Conservation (phyloP, 768 basidiomycete genomes). For the Tulasnella sp. region DNA sequence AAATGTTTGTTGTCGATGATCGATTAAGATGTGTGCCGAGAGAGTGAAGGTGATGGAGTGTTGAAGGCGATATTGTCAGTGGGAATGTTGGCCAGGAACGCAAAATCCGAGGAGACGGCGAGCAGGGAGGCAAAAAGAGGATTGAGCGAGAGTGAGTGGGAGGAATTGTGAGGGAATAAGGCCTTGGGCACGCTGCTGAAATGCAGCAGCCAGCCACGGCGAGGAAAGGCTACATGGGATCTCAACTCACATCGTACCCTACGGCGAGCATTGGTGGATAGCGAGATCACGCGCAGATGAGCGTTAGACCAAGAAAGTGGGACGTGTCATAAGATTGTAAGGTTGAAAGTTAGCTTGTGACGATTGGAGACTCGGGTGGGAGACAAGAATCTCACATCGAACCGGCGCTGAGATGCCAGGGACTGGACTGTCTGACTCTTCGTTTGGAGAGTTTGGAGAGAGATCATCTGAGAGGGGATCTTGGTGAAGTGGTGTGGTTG, state of each 20-base stretch:
- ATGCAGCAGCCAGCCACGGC: background rate
- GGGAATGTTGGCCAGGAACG: too few relatives aligned
- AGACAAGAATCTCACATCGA: conserved; percentile 48
- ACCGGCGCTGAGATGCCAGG: conserved; percentile 38
- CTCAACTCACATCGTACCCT: conserved; percentile 17
- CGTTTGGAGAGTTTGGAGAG: conserved; percentile 21
- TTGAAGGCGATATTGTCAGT: background rate
- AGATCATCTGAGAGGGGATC: conserved; percentile 32
- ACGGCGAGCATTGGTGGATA: too few relatives aligned
- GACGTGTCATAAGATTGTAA: too few relatives aligned
- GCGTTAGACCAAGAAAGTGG: too few relatives aligned
- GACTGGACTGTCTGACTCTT: conserved; percentile 9
- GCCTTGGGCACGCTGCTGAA: background rate
- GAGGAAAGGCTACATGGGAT: background rate
- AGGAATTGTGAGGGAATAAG: conserved; percentile 7
- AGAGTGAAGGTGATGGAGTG: background rate
- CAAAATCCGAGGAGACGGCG: too few relatives aligned
- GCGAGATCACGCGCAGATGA: too few relatives aligned
- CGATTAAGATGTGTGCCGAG: too few relatives aligned
- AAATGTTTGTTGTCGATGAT: too few relatives aligned
- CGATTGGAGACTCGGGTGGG: background rate
- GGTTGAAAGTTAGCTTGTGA: background rate
- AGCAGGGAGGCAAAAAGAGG: too few relatives aligned
- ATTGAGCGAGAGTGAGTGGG: too few relatives aligned
- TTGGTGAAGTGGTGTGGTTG: conserved; percentile 17